These are phyloP conservation scores for Calycina marina DNA, from an alignment of 2,329 filamentous ascomycete genomes.

Conservation along the genomic window DNA sequence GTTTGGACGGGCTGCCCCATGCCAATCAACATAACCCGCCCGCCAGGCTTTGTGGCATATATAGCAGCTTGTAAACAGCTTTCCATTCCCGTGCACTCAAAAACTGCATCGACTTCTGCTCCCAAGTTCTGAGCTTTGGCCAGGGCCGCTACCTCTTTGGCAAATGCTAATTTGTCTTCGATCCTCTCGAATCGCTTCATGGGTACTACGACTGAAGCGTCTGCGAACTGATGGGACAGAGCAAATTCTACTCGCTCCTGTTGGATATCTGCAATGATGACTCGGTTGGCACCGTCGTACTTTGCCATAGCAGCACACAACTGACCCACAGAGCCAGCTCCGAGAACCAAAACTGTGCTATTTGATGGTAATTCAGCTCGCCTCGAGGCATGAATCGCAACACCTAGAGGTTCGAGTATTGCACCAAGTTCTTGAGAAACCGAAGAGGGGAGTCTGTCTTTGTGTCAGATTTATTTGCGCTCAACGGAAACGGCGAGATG, in stretches of 20 bases:
- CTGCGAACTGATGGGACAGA: conserved; percentile 20
- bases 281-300: conserved; percentile 72
- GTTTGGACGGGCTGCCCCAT: conserved; percentile 69
- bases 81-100: conserved; percentile 45
- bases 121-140: conserved; percentile 39
- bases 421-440: conserved; percentile 86
- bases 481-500: no score
- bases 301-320: conserved; percentile 22
- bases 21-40: conserved; percentile 59
- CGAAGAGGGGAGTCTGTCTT: conserved; percentile 36
- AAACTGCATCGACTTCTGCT: conserved; percentile 49
- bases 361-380: conserved; percentile 65
- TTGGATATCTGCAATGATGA: conserved; percentile 92
- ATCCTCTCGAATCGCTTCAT: conserved; percentile 19
- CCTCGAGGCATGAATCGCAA: conserved; percentile 79
- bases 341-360: conserved; percentile 76
- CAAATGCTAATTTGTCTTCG: conserved; percentile 20
- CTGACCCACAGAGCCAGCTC: conserved; percentile 85
- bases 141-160: conserved; percentile 23
- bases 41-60: conserved; percentile 50
- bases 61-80: conserved; percentile 41
- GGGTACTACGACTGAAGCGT: conserved; percentile 19
- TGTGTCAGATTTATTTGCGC: no score
- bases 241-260: conserved; percentile 77
- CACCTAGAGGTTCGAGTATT: conserved; percentile 77